Conservation (phyloP, 495 filamentous ascomycete genomes). For the Oleoguttula mirabilis region DNA sequence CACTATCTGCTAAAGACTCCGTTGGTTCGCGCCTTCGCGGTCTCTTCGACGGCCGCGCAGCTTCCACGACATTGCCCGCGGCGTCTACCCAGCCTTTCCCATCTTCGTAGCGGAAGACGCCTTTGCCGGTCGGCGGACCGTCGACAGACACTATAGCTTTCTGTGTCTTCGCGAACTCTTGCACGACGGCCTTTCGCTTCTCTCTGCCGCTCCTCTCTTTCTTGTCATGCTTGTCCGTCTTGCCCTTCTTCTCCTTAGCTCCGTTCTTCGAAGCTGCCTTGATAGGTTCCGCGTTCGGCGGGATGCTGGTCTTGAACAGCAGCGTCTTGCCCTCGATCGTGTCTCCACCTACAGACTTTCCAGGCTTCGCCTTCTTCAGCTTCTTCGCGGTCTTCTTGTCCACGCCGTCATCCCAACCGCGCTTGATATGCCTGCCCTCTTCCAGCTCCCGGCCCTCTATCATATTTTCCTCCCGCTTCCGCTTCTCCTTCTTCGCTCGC, state of each 20-base stretch:
- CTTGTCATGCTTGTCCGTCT: conserved; percentile 44
- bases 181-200: conserved; percentile 48
- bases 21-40: conserved; percentile 4
- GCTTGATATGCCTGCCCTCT: conserved; percentile 63
- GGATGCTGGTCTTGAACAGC: conserved; percentile 14
- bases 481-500: conserved; percentile 40
- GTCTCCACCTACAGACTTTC: conserved; percentile 7
- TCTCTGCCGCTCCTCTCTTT: conserved; percentile 37
- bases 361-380: conserved; percentile 38
- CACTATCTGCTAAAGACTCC: not conserved
- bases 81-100: conserved; percentile 83
- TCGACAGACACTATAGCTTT: conserved; percentile 69
- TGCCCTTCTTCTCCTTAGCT: conserved; percentile 33
- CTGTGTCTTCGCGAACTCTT: conserved; percentile 68
- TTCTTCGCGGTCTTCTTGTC: conserved; percentile 33
- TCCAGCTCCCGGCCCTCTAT: conserved; percentile 61
- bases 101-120: conserved; percentile 48
- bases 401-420: conserved; percentile 62
- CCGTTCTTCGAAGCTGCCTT: conserved; percentile 32
- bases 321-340: conserved; percentile 4
- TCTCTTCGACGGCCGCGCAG: conserved; percentile 23
- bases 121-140: conserved; percentile 33
- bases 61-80: conserved; percentile 63
- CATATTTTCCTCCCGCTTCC: conserved; percentile 49
- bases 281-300: conserved; percentile 7